Evolutionary conservation across 805 yeast species (phyloP), one percentile per base, ranked within the genome.

Genomic region (Pichia phayaonensis): DNA sequence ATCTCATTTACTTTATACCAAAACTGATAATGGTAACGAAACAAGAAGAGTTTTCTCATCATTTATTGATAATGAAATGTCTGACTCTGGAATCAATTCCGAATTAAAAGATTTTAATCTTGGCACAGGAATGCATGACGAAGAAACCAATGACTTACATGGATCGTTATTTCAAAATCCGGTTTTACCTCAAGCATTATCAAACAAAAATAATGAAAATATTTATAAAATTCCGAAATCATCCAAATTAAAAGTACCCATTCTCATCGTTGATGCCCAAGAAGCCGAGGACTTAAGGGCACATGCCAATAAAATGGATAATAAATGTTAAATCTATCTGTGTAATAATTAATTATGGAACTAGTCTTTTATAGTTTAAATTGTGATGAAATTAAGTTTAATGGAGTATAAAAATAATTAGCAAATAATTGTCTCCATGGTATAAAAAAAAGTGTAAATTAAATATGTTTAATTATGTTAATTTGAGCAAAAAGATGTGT

Each of bases 1-100:
- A 15, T 57, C 65, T 3, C 66, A 65, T 48, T 48, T 65, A 22
- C 47, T 65, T 22, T 65, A 61, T 47, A 67, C 46, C 4, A 21
- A 20, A 39, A 39, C 22, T 3, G 22, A 40, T n/a, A 48, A 50
- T 13, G 46, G 40, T 7, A 21, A 40, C 11, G 51, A 46, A 12
- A 38, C 36, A 46, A 48, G 39, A 24, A 45, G 29, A 20, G 54
- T 58, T 16, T 51, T 52, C 23, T 50, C 53, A 12, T 46, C 53
- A 20, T 39, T n/a, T 22, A 47, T 48, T 13, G 53, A 46, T 7
- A 29, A 42, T 11, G 51, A 48, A 8, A 13, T 40, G 5, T 46
- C 49, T 11, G 45, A 21, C n/a, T 48, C 49, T 10, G 48, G 50
- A 11, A 41, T 31, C 12, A 23, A 40, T n/a, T 21, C 29, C 13